Evolutionary conservation across 2,329 filamentous ascomycete genomes (phyloP).

Genomic region (Fusarium verrucosum): DNA sequence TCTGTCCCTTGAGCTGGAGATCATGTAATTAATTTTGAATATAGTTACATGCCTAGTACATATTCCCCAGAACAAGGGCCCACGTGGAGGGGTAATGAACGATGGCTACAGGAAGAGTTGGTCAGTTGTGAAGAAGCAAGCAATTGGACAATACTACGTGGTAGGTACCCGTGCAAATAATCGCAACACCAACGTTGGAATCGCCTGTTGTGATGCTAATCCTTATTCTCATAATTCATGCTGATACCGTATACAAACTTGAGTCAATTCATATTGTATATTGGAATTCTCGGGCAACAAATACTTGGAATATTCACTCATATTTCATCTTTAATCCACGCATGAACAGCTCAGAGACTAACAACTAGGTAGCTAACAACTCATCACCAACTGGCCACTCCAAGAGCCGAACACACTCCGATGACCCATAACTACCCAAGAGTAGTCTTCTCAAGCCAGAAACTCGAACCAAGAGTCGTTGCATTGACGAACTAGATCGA

Average conservation of each 20-base stretch:
- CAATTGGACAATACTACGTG: conserved; percentile 18
- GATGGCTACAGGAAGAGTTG: neutral
- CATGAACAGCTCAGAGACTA: conserved; percentile 38
- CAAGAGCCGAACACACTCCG: neutral
- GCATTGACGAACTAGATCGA: conserved; percentile 25
- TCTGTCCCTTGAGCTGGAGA: conserved; percentile 13
- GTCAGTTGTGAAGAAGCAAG: neutral
- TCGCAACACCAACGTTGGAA: neutral
- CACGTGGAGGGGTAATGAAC: conserved; percentile 39
- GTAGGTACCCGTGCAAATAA: neutral
- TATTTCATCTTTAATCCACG: conserved; percentile 22
- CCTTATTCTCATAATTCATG: neutral
- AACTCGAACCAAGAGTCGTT: neutral
- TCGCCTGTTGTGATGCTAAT: neutral
- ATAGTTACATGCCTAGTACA: too few species aligned
- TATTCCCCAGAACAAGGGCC: conserved; percentile 19
- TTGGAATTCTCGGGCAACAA: too few species aligned
- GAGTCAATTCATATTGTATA: too few species aligned
- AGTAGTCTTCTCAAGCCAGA: neutral
- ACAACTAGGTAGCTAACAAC: conserved; percentile 30
- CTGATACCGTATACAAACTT: neutral
- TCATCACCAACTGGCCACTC: conserved; percentile 10
- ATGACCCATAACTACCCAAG: conserved; percentile 5
- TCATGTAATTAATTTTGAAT: conserved; percentile 25
- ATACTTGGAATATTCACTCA: neutral